Evolutionary conservation across 345 rosid genomes (phyloP), one percentile per base, ranked within the genome.

Genomic region (Salix koriyanagi): DNA sequence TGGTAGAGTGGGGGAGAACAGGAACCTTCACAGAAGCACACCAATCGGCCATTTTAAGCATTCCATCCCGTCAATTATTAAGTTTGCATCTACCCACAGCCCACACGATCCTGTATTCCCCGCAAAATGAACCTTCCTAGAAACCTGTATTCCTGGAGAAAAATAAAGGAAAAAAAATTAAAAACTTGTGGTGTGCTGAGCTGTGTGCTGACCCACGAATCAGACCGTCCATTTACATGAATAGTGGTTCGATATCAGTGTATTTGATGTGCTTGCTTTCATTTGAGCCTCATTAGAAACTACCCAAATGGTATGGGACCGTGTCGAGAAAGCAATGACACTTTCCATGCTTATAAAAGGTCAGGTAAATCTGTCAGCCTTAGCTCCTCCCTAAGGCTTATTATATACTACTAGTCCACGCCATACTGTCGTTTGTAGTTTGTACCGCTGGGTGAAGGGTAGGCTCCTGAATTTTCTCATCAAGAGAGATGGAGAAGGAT

Each of bases 21-120:
- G 85, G 90, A 87, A 87, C 78, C 84, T 87, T 85, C 90, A 37
- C 3, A 28, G 87, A 85, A 85, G 56, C 84, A 36, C 87, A 2
- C 70, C 68, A 13, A 1, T 15, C 28, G 60, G 79, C 74, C 58
- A 76, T 36, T 65, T 56, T 37, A 65, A 79, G 80, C 79, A 64
- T 74, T 6, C 39, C 71, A n/a, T 65, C 8, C 26, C 48, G 5
- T 21, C 75, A 70, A 62, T 60, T 54, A 48, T 67, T 69, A 21
- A 60, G 41, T 68, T 66, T 36, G 34, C 73, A 30, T 41, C 62
- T 46, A 16, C 32, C 52, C 46, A 32, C 4, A 13, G 8, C 54
- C 11, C n/a, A 6, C 15, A 19, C 6, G 1, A 30, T 37, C 23
- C 32, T 54, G 68, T 12, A 10, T 34, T 23, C 62, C 71, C 62